A percentile compares a stretch with the other conserved stretches of the same genome.
Evolutionary conservation across 176 grass and related monocot genomes (phyloP).

Genomic region (Elaeis guineensis): DNA sequence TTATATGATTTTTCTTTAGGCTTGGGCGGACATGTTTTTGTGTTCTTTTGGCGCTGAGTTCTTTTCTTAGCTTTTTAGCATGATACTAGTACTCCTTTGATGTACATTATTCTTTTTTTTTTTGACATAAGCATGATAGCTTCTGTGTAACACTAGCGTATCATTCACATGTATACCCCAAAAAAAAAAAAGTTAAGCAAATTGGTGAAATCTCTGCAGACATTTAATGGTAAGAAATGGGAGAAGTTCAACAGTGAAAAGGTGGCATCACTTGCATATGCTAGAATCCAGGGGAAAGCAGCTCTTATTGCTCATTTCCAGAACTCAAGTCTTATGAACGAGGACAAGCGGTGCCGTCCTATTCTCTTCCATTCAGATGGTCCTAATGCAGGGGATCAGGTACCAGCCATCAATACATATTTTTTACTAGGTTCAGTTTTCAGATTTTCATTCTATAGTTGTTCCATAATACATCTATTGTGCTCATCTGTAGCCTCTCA

Average conservation of each 20-base stretch:
- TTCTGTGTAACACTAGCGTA: not conserved
- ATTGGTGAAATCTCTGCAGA: constrained; percentile 32
- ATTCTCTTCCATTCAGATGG: constrained; percentile 95
- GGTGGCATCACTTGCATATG: constrained; percentile 94
- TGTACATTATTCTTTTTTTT: too few relatives aligned
- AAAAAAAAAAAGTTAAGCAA: not conserved
- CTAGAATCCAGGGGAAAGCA: constrained; percentile 82
- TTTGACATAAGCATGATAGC: not conserved
- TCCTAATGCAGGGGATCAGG: constrained; percentile 97
- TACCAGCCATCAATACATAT: not conserved
- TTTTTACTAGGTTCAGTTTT: not conserved
- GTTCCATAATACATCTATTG: too few relatives aligned
- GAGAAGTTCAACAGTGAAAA: constrained; percentile 99
- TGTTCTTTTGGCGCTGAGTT: too few relatives aligned
- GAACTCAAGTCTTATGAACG: constrained; percentile 98
- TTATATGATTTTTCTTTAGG: too few relatives aligned
- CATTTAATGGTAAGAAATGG: constrained; percentile 94
- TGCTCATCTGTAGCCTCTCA: too few relatives aligned
- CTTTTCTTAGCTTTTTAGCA: too few relatives aligned
- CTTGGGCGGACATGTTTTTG: too few relatives aligned
- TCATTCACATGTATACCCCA: constrained; percentile 11
- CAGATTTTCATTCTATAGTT: constrained; percentile 2
- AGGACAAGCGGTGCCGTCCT: constrained; percentile 92
- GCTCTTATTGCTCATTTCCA: constrained; percentile 86
- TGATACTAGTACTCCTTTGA: too few relatives aligned